Evolutionary conservation across 352 stramenopile genomes (phyloP).

Genomic region (Globisporangium cylindrosporum): DNA sequence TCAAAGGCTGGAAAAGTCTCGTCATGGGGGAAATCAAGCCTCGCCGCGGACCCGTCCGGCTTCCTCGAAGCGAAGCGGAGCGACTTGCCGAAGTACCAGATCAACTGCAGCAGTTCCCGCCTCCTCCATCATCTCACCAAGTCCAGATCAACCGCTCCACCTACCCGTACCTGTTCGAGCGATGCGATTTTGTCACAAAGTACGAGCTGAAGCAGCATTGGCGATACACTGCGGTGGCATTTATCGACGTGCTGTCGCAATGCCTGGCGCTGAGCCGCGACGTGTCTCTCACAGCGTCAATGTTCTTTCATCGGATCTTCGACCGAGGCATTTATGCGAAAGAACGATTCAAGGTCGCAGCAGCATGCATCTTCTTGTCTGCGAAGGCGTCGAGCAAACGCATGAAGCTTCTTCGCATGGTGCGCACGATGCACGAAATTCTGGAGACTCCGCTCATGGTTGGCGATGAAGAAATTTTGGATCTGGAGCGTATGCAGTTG

Average conservation of each 20-base stretch:
- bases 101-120: constrained; percentile 74
- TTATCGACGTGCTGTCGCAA: constrained; percentile 75
- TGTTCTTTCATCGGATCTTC: constrained; percentile 82
- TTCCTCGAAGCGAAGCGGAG: constrained; percentile 65
- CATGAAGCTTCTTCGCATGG: constrained; percentile 87
- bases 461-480: constrained; percentile 81
- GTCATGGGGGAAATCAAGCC: constrained; percentile 69
- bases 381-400: constrained; percentile 84
- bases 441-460: constrained; percentile 64
- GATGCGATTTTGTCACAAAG: constrained; percentile 47
- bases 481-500: constrained; percentile 81
- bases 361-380: constrained; percentile 76
- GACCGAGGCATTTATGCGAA: constrained; percentile 76
- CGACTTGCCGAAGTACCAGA: constrained; percentile 62
- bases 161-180: constrained; percentile 75
- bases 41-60: constrained; percentile 39
- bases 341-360: constrained; percentile 81
- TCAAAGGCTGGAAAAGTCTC: constrained; percentile 76
- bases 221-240: constrained; percentile 74
- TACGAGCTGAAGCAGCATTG: constrained; percentile 80
- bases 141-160: constrained; percentile 71
- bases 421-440: constrained; percentile 84
- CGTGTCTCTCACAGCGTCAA: constrained; percentile 66
- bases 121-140: constrained; percentile 38
- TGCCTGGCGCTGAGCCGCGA: constrained; percentile 66